phyloP scores from a whole-genome alignment of 2,329 filamentous ascomycete genomes.

The Zymoseptoria passerinii region DNA sequence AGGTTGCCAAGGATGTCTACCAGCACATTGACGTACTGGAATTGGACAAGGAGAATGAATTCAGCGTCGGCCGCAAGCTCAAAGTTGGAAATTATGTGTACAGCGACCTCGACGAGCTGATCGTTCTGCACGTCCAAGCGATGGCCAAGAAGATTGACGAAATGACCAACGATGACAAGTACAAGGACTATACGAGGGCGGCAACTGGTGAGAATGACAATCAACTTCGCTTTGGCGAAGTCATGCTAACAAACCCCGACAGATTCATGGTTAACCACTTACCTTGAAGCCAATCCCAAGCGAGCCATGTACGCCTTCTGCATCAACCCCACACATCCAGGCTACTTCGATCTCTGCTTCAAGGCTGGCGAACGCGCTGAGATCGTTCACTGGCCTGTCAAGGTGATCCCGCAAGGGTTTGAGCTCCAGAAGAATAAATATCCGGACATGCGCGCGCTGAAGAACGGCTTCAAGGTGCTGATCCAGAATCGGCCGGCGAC shows the following conservation, averaged over 20 bases:
- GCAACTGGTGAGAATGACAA: conserved; percentile 65
- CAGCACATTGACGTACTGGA: conserved; percentile 97
- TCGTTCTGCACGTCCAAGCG: conserved; percentile 92
- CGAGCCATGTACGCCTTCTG: conserved; percentile 94
- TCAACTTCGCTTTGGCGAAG: neutral
- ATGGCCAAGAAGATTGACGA: conserved; percentile 98
- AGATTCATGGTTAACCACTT: conserved; percentile 95
- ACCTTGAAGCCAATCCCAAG: conserved; percentile 90
- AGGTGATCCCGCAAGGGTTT: conserved; percentile 86
- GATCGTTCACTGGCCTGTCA: conserved; percentile 74
- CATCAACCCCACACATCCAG: conserved; percentile 81
- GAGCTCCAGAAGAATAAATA: conserved; percentile 84
- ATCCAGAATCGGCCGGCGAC: conserved; percentile 40
- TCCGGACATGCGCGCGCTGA: conserved; percentile 87
- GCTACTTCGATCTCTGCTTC: conserved; percentile 94
- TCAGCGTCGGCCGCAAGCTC: conserved; percentile 78
- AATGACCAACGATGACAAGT: conserved; percentile 91
- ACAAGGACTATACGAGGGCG: conserved; percentile 68
- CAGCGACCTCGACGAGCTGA: conserved; percentile 92
- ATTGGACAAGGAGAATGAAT: conserved; percentile 93
- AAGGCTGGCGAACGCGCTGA: conserved; percentile 72
- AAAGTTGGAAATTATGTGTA: conserved; percentile 84
- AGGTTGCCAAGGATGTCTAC: conserved; percentile 91
- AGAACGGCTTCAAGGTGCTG: conserved; percentile 92
- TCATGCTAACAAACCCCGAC: conserved; percentile 10